A percentile compares a stretch with the other conserved stretches of the same genome.
These are phyloP conservation scores for Tetragonia tetragonoides DNA, from an alignment of 148 eudicot species.

Conservation along the genomic window DNA sequence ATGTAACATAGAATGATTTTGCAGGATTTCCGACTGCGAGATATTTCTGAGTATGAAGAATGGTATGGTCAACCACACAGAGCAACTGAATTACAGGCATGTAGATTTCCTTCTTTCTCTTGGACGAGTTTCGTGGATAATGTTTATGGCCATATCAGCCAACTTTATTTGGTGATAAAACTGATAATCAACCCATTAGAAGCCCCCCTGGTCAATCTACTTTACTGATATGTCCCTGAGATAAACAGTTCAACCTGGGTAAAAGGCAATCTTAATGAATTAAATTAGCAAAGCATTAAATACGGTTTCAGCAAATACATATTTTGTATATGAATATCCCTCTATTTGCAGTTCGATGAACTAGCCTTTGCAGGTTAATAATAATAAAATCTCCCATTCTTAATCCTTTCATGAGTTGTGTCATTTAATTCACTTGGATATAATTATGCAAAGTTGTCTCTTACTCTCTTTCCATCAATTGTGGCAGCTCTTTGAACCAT, in stretches of 20 bases:
- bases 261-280: neutral
- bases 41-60: conserved; percentile 73
- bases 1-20: conserved; percentile 23
- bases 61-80: conserved; percentile 97
- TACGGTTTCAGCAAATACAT: neutral
- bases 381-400: neutral
- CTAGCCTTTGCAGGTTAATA: neutral
- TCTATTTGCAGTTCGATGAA: too few species aligned
- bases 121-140: neutral
- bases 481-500: too few species aligned
- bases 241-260: neutral
- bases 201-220: neutral
- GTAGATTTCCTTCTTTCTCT: neutral
- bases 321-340: neutral
- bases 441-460: too few species aligned
- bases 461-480: neutral
- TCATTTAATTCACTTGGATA: neutral
- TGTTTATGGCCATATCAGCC: neutral
- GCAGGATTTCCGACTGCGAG: conserved; percentile 83
- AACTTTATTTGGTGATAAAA: neutral
- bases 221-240: neutral
- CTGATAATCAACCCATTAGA: neutral
- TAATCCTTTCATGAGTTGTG: too few species aligned
- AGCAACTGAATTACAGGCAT: conserved; percentile 83
- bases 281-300: neutral